These are phyloP conservation scores for Boletellus emodensis DNA, from an alignment of 768 basidiomycete species.

Conservation along the genomic window DNA sequence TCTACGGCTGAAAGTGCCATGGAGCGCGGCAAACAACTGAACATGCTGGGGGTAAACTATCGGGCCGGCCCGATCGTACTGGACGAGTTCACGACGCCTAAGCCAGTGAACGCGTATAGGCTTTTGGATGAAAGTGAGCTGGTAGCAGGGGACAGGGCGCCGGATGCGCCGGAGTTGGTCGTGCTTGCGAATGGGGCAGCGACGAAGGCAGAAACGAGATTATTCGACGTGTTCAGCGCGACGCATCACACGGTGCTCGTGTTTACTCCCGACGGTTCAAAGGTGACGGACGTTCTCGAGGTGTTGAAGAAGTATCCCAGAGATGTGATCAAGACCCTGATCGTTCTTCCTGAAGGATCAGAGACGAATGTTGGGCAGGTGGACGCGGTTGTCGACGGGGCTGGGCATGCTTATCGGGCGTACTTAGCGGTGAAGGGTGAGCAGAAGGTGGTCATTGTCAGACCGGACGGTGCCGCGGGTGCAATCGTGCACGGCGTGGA, in stretches of 20 bases:
- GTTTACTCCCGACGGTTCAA: slow-evolving; percentile 15
- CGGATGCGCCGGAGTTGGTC: slow-evolving; percentile 10
- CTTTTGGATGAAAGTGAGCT: slow-evolving; percentile 4
- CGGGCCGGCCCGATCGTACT: slow-evolving; percentile 46
- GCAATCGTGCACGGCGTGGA: slow-evolving; percentile 18
- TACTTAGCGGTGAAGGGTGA: slow-evolving; percentile 34
- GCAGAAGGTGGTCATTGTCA: slow-evolving; percentile 32
- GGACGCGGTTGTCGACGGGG: slow-evolving; percentile 34
- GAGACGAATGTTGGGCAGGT: slow-evolving; percentile 13
- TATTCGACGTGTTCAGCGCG: not conserved
- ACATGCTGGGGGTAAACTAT: slow-evolving; percentile 52
- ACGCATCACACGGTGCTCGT: slow-evolving; percentile 24
- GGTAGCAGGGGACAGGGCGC: slow-evolving; percentile 13
- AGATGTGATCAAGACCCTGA: slow-evolving; percentile 2
- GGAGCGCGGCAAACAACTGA: slow-evolving; percentile 16
- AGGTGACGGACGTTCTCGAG: slow-evolving; percentile 6
- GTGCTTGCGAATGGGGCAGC: not conserved
- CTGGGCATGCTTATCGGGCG: slow-evolving; percentile 37
- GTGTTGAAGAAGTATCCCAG: slow-evolving; percentile 4
- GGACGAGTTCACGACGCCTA: slow-evolving; percentile 27
- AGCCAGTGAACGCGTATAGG: slow-evolving; percentile 6
- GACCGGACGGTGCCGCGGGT: slow-evolving; percentile 47
- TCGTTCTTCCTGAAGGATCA: slow-evolving; percentile 12
- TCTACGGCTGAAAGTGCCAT: not conserved
- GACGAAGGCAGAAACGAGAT: not conserved